Evolutionary conservation across 176 grass and related monocot species (phyloP), one percentile per base, ranked within the genome.

Genomic region (Eleusine coracana): DNA sequence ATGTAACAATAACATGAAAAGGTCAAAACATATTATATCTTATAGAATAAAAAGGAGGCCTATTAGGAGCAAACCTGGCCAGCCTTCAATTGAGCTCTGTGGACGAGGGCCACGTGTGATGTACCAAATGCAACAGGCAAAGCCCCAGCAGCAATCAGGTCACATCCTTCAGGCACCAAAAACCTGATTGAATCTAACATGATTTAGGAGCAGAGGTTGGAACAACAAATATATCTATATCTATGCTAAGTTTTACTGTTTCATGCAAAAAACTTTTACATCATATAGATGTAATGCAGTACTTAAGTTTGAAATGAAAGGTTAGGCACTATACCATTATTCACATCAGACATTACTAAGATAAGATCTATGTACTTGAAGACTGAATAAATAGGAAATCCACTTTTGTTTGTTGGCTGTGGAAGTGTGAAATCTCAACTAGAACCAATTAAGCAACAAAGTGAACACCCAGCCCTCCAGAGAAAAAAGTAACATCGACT

Each of bases 71-170:
- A 36, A 28, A 98, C 96, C 89, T 95, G 96, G 79, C 89, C 91
- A 58, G 88, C 78, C 83, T 98, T 98, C 36, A 95, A 74, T 55
- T 98, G 89, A 27, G 96, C 96, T 84, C 92, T 89, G 72, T 98
- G 92, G 81, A 88, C 92, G 66, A 98, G 87, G 70, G 80, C 88
- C 74, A 98, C 49, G 90, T 98, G 96, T 23, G 92, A 95, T 87
- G 96, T 95, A 20, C 92, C 96, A 86, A 88, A 98, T 84, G 86
- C 90, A 77, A 98, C 92, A 88, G 96, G 87, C 55, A 98, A 82
- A 74, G 96, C 96, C 82, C 87, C 96, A 93, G 88, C 96, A 42
- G 84, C 49, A 38, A 98, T 85, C 49, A 98, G 72, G 50, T 98
- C 96, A 44, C 92, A 98, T 76, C 92, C 92, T 66, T 98, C 91